Base-by-base conservation (phyloP, 768 basidiomycete species). In the Scleroderma bovista region DNA sequence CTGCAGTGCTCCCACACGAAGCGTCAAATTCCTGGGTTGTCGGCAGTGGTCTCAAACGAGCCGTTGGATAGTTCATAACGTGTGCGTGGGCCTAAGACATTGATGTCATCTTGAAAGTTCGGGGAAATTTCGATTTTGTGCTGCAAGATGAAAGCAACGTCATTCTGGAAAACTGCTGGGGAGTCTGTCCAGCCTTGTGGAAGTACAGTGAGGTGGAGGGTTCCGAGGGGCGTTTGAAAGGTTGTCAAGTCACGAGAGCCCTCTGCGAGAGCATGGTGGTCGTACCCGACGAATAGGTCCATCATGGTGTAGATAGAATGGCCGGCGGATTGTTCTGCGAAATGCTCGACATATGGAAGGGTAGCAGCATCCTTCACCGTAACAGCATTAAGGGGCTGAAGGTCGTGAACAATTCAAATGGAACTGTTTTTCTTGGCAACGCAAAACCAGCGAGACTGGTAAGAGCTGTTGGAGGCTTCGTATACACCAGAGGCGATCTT, bases 131-230 rank as follows among this genome's bases (percentile, higher is more conserved):
- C n/a, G n/a, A n/a, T n/a, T n/a, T n/a, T n/a, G n/a, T n/a, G n/a
- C n/a, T n/a, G n/a, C n/a, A n/a, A n/a, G n/a, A 74, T 69, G 43
- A 65, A 67, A 6, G 63, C 64, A 7, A 74, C 59, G 50, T 74
- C 64, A 24, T 65, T 69, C 24, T 75, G 72, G 40, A 73, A 69
- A 11, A 72, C 70, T 0, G 62, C 62, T 0, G 67, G 62, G 1
- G 70, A 72, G 32, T 74, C 73, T 0, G 72, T 74, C 47, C 58
- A 74, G 0, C 74, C 75, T 69, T 71, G 72, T 0, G 74, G 75
- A 0, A 75, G 47, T 0, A 59, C 55, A 4, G 62, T 61, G 1
- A 74, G 60, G 0, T 64, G 5, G n/a, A 36, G n/a, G 4, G 12
- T 36, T 5, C 34, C n/a, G 5, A 6, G n/a, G n/a, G 34, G 12